Evolutionary conservation across 2,329 filamentous ascomycete species (phyloP), one percentile per base, ranked within the genome.

Genomic region (Cladosporium oxysporum): DNA sequence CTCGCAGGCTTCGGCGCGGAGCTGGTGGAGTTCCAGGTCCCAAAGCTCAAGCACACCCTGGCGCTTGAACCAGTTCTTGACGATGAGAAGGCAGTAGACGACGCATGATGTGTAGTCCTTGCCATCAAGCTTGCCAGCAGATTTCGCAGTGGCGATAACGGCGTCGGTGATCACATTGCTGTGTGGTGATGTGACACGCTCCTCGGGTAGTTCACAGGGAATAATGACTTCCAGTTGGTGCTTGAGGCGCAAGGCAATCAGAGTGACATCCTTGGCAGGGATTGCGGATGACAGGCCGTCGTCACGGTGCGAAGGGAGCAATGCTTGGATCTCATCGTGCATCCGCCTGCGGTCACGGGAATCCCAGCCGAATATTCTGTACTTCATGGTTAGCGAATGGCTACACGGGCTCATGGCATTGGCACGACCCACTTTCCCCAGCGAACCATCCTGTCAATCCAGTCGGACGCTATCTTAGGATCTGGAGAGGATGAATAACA

Each of bases 221-320:
- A 99, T 87, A 64, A 93, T 90, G 76, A 93, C 87, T 79, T 97
- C 93, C 73, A 99, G 88, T 71, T 97, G 88, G 76, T 96, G 92
- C 73, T 94, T 96, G 69, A 99, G 83, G 66, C 93, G 91, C 18
- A 99, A 85, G 29, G 93, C 94, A 65, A 96, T 85, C 76, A 93
- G 93, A 68, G 94, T 97, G 68, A 97, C 93, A 73, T 95, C 90
- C 67, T 85, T 83, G 14, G 93, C 84, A 1, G 91, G 87, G 41
- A 94, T 88, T 31, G 90, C 88, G 12, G 91, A 88, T 50, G 87
- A 79, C 52, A 89, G 80, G 0, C 82, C 76, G 14, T 86, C 84
- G 70, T 87, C 83, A 71, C 83, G 82, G 70, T 89, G 85, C 16
- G 81, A 82, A 1, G 90, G 90, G 2, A 93, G 85, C 16, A 93